Percentiles rank a stretch among this genome's conserved stretches.
Conservation (phyloP, 192 early-diverging fungal species). For the Linnemannia hyalina region DNA sequence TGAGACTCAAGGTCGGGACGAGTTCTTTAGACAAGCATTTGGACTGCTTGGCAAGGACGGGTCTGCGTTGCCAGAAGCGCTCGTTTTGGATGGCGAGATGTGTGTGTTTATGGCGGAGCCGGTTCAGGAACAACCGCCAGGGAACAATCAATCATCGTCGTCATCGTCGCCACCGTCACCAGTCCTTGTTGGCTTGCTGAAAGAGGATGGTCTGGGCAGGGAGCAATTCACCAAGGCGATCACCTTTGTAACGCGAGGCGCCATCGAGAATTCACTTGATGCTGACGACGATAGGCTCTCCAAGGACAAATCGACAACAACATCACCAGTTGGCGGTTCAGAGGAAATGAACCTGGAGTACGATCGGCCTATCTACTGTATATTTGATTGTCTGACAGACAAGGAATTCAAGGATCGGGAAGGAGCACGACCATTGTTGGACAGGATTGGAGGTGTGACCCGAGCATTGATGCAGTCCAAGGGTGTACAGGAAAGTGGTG, state of each 20-base stretch:
- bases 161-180: background rate
- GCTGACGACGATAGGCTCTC: constrained; percentile 10
- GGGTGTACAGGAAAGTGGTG: background rate
- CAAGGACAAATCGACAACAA: background rate
- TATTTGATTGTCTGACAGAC: constrained; percentile 62
- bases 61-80: background rate
- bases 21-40: constrained; percentile 22
- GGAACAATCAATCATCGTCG: background rate
- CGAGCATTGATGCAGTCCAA: constrained; percentile 5
- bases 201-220: constrained; percentile 19
- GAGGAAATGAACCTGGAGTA: constrained; percentile 5
- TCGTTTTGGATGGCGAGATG: constrained; percentile 66
- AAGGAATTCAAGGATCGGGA: constrained; percentile 46
- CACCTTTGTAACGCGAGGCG: constrained; percentile 13
- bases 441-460: constrained; percentile 40
- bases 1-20: background rate
- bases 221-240: constrained; percentile 36
- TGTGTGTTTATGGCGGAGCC: constrained; percentile 54
- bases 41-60: background rate
- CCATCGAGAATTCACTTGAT: background rate
- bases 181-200: background rate
- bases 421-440: constrained; percentile 31
- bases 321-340: background rate
- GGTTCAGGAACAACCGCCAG: background rate
- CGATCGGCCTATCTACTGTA: constrained; percentile 55